Percentiles rank a stretch among this genome's conserved stretches.
Evolutionary conservation across 225 moss, liverwort and hornwort species (phyloP).

Genomic region (Physcomitrellopsis africana): DNA sequence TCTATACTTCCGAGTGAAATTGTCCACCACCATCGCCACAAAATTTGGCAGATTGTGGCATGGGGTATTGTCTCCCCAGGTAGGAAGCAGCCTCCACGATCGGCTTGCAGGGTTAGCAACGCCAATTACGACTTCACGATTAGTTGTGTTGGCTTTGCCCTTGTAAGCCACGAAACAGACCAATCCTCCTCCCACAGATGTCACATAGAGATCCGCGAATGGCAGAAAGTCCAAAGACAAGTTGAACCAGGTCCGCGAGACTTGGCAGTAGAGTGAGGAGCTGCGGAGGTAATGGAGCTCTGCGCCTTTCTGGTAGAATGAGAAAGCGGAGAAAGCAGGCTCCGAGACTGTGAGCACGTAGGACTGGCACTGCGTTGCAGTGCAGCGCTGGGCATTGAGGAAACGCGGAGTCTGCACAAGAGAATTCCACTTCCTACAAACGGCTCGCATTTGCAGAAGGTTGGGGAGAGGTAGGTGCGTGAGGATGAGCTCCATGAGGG

Average conservation of each 20-base stretch:
- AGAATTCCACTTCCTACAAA: slow-evolving; percentile 40
- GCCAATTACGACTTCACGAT: slow-evolving; percentile 42
- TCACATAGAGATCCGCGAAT: slow-evolving; percentile 39
- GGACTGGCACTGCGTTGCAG: slow-evolving; percentile 32
- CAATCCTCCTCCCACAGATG: slow-evolving; percentile 39
- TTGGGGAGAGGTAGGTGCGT: slow-evolving; percentile 19
- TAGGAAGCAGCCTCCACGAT: slow-evolving; percentile 30
- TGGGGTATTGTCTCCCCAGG: slow-evolving; percentile 2
- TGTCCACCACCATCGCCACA: slow-evolving; percentile 46
- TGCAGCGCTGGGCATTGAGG: slow-evolving; percentile 24
- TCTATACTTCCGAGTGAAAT: slow-evolving; percentile 2
- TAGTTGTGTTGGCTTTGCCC: background rate
- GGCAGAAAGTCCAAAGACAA: slow-evolving; percentile 39
- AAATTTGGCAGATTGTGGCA: slow-evolving; percentile 32
- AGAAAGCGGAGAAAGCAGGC: slow-evolving; percentile 36
- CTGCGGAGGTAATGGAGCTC: slow-evolving; percentile 45
- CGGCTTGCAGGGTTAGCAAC: slow-evolving; percentile 43
- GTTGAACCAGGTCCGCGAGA: slow-evolving; percentile 39
- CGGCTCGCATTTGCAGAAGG: slow-evolving; percentile 34
- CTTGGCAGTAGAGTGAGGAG: slow-evolving; percentile 37
- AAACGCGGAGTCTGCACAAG: slow-evolving; percentile 29
- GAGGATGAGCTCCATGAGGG: slow-evolving; percentile 22
- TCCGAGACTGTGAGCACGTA: slow-evolving; percentile 42
- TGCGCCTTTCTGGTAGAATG: slow-evolving; percentile 36
- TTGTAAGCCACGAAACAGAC: slow-evolving; percentile 45